These are phyloP conservation scores for Mucuna pruriens DNA, from an alignment of 306 rosid genomes.

Conservation along the genomic window DNA sequence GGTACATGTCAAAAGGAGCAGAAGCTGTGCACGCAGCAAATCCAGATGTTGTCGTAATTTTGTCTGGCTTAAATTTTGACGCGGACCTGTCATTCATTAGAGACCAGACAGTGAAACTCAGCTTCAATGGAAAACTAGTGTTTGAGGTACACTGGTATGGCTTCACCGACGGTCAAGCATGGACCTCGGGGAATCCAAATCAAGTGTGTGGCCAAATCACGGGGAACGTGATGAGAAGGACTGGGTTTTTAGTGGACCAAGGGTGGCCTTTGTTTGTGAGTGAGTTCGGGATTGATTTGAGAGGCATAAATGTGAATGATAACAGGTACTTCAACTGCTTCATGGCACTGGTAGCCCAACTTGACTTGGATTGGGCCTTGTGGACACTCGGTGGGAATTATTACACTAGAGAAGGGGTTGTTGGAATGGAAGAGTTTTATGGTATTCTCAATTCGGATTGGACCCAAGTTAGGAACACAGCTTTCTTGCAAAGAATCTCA, in stretches of 20 bases:
- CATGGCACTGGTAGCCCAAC: conserved; percentile 57
- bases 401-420: conserved; percentile 60
- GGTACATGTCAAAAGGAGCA: conserved; percentile 85
- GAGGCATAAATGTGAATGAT: conserved; percentile 67
- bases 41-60: conserved; percentile 66
- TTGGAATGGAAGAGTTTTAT: conserved; percentile 58
- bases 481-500: conserved; percentile 53
- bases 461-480: conserved; percentile 50
- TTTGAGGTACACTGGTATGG: conserved; percentile 72
- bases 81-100: conserved; percentile 62
- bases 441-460: conserved; percentile 63
- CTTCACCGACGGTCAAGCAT: conserved; percentile 59
- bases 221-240: conserved; percentile 39
- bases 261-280: conserved; percentile 70
- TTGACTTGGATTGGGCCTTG: conserved; percentile 71
- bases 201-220: conserved; percentile 66
- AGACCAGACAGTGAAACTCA: conserved; percentile 47
- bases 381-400: conserved; percentile 82
- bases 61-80: conserved; percentile 75
- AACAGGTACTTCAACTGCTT: conserved; percentile 69
- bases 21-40: conserved; percentile 84
- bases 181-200: conserved; percentile 66
- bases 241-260: conserved; percentile 57
- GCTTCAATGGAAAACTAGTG: conserved; percentile 58
- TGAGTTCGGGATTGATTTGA: conserved; percentile 70